Conservation (phyloP, 2,329 filamentous ascomycete species). For the Salinomyces thailandicus region DNA sequence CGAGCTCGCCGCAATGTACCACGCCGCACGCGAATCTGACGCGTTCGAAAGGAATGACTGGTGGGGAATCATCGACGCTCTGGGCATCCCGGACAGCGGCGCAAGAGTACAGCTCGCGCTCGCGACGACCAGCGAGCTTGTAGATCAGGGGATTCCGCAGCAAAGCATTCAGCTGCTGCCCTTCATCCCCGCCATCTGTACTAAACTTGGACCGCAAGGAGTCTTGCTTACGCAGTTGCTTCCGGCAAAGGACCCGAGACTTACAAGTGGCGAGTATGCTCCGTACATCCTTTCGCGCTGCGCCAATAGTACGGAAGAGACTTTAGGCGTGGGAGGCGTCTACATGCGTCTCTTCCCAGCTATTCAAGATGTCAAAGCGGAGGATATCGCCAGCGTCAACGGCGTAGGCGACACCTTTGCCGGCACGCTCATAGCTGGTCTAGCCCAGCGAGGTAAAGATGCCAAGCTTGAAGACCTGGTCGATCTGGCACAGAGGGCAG, state of each 20-base stretch:
- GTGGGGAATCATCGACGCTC: conserved; percentile 69
- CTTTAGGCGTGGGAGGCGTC: conserved; percentile 56
- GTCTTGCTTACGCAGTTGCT: conserved; percentile 68
- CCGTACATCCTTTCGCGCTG: conserved; percentile 60
- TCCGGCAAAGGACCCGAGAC: conserved; percentile 52
- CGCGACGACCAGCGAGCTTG: conserved; percentile 56
- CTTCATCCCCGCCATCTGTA: conserved; percentile 73
- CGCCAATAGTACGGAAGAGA: conserved; percentile 39
- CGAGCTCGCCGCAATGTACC: conserved; percentile 72
- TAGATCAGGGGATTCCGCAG: conserved; percentile 72
- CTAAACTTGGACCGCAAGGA: conserved; percentile 68
- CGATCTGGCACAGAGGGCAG: conserved; percentile 70
- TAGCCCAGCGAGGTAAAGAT: conserved; percentile 45
- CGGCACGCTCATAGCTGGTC: conserved; percentile 69
- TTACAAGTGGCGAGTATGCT: conserved; percentile 52
- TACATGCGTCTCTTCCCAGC: conserved; percentile 68
- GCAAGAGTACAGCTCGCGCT: conserved; percentile 61
- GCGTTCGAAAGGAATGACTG: conserved; percentile 62
- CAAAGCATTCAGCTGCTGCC: conserved; percentile 77
- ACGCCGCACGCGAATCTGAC: conserved; percentile 53
- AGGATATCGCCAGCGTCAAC: conserved; percentile 78
- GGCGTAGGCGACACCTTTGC: conserved; percentile 90
- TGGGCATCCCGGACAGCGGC: conserved; percentile 60
- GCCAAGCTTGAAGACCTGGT: conserved; percentile 53
- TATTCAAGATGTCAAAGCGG: conserved; percentile 47